Base-by-base conservation (phyloP, 768 basidiomycete species). In the Boletellus emodensis region DNA sequence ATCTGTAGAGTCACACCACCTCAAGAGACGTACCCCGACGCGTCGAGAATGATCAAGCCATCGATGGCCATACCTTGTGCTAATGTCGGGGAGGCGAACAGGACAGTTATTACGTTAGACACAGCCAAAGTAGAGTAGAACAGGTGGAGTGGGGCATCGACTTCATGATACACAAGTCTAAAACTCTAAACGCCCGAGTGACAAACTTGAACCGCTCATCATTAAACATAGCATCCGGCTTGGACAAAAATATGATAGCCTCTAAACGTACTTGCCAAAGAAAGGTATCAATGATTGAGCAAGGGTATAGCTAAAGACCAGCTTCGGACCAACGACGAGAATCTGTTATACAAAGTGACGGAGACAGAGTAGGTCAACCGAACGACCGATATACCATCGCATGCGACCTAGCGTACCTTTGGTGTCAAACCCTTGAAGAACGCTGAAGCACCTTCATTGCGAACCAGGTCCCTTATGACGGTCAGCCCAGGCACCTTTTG, bases 381-480 rank as follows among this genome's bases (percentile, higher is more conserved):
- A 15, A 35, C 20, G n/a, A 36, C 10, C 10, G 4, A 28, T 3
- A 49, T 40, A 20, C n/a, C 18, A 1, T 12, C 14, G 26, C 22
- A 46, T 26, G 24, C 32, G 26, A 61, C 72, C 18, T 32, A 8
- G 55, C 62, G 11, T 36, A 94, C 92, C 81, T 98, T 99, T 46
- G 95, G 95, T 22, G 93, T 97, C 56, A 97, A 75, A 15, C 95
- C 95, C 75, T 99, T 97, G 81, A 97, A 96, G 71, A 97, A 87
- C 15, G 90, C 93, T 0, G 71, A 64, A 1, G 77, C 54, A 18
- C 95, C 95, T 71, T 99, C 95, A 51, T 91, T 83, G 67, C 82
- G 84, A 60, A 98, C 66, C 52, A 98, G 78, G 24, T 96, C 94
- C 64, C 79, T 83, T 51, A 97, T 72, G 40, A 97, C 89, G 1